These are phyloP conservation scores for Podila epigama DNA, from an alignment of 192 early-diverging fungal species.

Conservation along the genomic window DNA sequence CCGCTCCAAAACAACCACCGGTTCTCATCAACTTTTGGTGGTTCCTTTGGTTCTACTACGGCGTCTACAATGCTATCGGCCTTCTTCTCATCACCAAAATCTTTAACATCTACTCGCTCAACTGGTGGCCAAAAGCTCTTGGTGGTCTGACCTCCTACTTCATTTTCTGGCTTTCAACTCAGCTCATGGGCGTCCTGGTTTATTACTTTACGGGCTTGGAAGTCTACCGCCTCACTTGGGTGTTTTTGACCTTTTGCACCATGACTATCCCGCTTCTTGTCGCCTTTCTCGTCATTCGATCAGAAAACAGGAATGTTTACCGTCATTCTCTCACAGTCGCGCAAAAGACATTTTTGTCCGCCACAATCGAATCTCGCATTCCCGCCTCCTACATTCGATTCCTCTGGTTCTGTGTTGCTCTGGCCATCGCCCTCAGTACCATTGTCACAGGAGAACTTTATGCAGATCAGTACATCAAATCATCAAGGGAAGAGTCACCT, in stretches of 20 bases:
- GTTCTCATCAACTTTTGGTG: constrained; percentile 79
- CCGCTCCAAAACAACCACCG: constrained; percentile 18
- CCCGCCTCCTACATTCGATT: constrained; percentile 78
- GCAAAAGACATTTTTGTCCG: constrained; percentile 64
- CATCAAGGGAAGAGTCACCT: constrained; percentile 38
- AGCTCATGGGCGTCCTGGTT: constrained; percentile 62
- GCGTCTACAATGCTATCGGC: constrained; percentile 76
- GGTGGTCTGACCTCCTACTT: constrained; percentile 68
- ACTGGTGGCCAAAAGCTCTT: constrained; percentile 78
- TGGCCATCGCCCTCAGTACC: constrained; percentile 72
- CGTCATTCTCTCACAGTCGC: constrained; percentile 56
- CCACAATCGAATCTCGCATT: constrained; percentile 55
- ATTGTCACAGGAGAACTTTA: constrained; percentile 74
- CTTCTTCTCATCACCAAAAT: constrained; percentile 78
- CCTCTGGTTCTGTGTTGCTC: constrained; percentile 77
- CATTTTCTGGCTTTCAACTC: constrained; percentile 72
- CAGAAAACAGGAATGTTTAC: constrained; percentile 55
- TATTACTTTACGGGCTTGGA: constrained; percentile 64
- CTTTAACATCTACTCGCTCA: constrained; percentile 80
- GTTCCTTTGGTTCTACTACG: constrained; percentile 81
- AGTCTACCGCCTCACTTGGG: constrained; percentile 69
- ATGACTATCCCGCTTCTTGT: constrained; percentile 74
- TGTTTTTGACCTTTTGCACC: constrained; percentile 72
- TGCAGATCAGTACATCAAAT: constrained; percentile 66
- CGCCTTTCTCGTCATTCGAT: constrained; percentile 65